Evolutionary conservation across 345 rosid genomes (phyloP).

Genomic region (Erucastrum elatum): DNA sequence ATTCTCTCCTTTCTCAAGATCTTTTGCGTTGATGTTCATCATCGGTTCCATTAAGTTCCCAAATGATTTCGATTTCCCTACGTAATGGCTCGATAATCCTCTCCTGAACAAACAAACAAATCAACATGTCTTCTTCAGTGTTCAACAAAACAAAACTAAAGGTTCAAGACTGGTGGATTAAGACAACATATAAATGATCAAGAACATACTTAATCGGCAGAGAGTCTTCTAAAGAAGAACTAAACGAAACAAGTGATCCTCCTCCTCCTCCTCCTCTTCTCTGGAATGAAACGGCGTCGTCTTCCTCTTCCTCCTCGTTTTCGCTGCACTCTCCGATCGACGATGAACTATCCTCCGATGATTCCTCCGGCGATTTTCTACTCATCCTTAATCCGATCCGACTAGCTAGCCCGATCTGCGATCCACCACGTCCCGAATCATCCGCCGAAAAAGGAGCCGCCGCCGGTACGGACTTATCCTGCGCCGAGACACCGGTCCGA

Average conservation of each 20-base stretch:
- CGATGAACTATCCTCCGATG: background rate
- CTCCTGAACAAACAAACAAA: slow-evolving; percentile 47
- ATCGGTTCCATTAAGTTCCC: slow-evolving; percentile 54
- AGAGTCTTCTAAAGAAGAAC: slow-evolving; percentile 60
- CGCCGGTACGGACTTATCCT: slow-evolving; percentile 35
- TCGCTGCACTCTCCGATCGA: slow-evolving; percentile 4
- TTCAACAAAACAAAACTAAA: slow-evolving; percentile 13
- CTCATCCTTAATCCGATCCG: background rate
- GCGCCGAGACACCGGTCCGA: slow-evolving; percentile 35
- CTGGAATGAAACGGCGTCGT: slow-evolving; percentile 37
- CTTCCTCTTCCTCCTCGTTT: slow-evolving; percentile 36
- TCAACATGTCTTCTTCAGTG: background rate
- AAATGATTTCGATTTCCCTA: slow-evolving; percentile 86
- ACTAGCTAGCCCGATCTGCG: slow-evolving; percentile 1
- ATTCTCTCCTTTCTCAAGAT: slow-evolving; percentile 72
- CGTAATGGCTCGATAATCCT: slow-evolving; percentile 79
- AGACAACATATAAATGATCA: background rate
- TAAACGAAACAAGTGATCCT: slow-evolving; percentile 39
- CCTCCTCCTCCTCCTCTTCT: background rate
- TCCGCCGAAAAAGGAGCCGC: slow-evolving; percentile 27
- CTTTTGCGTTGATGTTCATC: slow-evolving; percentile 46
- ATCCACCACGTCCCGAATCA: background rate
- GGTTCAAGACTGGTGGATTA: background rate
- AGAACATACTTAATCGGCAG: slow-evolving; percentile 62
- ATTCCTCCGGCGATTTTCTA: background rate